phyloP scores from a whole-genome alignment of 2,329 filamentous ascomycete species.

The Aspergillus eucalypticola region DNA sequence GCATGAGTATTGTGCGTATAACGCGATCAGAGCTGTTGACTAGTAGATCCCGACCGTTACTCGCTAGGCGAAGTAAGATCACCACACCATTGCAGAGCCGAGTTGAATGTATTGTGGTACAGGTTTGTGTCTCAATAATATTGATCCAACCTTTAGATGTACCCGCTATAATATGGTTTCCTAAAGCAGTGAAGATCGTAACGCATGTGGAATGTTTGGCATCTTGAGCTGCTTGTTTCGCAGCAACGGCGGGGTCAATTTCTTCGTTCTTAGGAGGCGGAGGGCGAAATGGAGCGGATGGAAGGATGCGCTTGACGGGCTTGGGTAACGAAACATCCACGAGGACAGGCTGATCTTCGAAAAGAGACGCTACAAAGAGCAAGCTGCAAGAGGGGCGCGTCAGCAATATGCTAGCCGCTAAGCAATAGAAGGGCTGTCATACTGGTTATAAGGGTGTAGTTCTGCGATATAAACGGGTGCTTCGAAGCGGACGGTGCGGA shows the following conservation, averaged over 20 bases:
- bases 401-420: slow-evolving; percentile 1
- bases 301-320: slow-evolving; percentile 73
- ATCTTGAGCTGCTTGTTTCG: slow-evolving; percentile 88
- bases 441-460: slow-evolving; percentile 88
- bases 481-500: slow-evolving; percentile 86
- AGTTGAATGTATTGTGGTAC: slow-evolving; percentile 83
- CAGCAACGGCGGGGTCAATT: slow-evolving; percentile 57
- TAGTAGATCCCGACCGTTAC: slow-evolving; percentile 81
- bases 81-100: slow-evolving; percentile 86
- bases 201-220: slow-evolving; percentile 94
- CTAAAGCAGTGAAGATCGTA: slow-evolving; percentile 80
- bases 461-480: slow-evolving; percentile 95
- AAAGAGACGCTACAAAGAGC: slow-evolving; percentile 86
- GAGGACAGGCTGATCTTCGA: slow-evolving; percentile 87
- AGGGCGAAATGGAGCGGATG: slow-evolving; percentile 77
- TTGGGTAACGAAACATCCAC: slow-evolving; percentile 74
- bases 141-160: slow-evolving; percentile 97
- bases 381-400: slow-evolving; percentile 52
- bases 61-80: slow-evolving; percentile 80
- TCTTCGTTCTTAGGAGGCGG: slow-evolving; percentile 67
- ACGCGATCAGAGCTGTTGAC: slow-evolving; percentile 94
- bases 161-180: slow-evolving; percentile 85
- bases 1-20: slow-evolving; percentile 87
- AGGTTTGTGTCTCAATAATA: slow-evolving; percentile 81
- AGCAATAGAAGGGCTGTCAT: slow-evolving; percentile 33